Evolutionary conservation across 768 basidiomycete species (phyloP).

Genomic region (Termitomyces sp.): DNA sequence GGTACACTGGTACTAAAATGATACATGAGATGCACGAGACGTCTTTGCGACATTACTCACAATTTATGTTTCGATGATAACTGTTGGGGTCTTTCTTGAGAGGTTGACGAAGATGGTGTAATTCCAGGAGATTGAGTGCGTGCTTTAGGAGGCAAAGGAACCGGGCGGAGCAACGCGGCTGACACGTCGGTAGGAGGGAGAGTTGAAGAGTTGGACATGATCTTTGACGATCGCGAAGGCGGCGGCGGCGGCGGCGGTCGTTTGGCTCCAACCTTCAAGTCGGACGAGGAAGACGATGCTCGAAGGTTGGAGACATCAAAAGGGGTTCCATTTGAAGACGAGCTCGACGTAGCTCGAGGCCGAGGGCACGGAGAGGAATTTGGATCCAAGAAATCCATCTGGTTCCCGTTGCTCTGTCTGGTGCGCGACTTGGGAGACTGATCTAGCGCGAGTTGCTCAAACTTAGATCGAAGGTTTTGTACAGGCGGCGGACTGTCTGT

Average conservation of each 20-base stretch:
- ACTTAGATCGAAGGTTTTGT: slow-evolving; percentile 62
- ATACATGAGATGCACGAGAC: not conserved
- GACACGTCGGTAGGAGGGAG: slow-evolving; percentile 23
- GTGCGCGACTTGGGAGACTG: slow-evolving; percentile 6
- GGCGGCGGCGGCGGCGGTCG: slow-evolving; percentile 61
- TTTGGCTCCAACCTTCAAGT: slow-evolving; percentile 38
- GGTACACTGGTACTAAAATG: slow-evolving; percentile 8
- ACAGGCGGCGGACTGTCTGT: slow-evolving; percentile 56
- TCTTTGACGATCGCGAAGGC: slow-evolving; percentile 27
- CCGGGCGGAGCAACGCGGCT: slow-evolving; percentile 50
- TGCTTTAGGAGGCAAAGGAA: slow-evolving; percentile 28
- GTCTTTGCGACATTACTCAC: slow-evolving; percentile 30
- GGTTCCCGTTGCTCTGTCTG: slow-evolving; percentile 1
- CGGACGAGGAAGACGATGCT: slow-evolving; percentile 47
- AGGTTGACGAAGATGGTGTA: slow-evolving; percentile 1
- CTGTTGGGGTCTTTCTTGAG: slow-evolving; percentile 17
- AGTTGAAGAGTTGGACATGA: slow-evolving; percentile 30
- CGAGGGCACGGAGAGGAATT: slow-evolving; percentile 30
- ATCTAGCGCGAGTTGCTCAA: slow-evolving; percentile 55
- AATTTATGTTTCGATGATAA: slow-evolving; percentile 37
- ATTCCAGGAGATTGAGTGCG: slow-evolving; percentile 10
- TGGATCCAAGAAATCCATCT: slow-evolving; percentile 16
- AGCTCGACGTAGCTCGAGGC: slow-evolving; percentile 31
- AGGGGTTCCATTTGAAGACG: slow-evolving; percentile 19
- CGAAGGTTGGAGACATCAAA: slow-evolving; percentile 30